Conservation (phyloP, 2,329 filamentous ascomycete genomes). For the Falciphora oryzae region DNA sequence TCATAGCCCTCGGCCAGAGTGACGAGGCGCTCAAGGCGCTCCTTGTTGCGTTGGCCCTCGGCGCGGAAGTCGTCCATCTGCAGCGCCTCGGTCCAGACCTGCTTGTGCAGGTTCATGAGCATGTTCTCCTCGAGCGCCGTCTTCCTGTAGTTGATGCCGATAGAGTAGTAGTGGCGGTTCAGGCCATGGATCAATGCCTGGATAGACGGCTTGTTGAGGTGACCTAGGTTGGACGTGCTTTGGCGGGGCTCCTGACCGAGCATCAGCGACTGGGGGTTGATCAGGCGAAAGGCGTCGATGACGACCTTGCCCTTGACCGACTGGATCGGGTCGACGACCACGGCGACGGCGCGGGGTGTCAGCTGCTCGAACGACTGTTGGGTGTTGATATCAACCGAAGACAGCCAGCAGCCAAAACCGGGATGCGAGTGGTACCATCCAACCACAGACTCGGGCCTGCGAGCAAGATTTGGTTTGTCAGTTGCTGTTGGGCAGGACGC, state of each 20-base stretch:
- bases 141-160: conserved; percentile 97
- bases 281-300: conserved; percentile 97
- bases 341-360: conserved; percentile 90
- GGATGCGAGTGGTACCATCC: conserved; percentile 99
- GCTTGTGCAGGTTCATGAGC: conserved; percentile 99
- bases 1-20: conserved; percentile 91
- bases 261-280: conserved; percentile 96
- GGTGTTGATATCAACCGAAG: conserved; percentile 98
- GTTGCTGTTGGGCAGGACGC: background rate
- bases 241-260: conserved; percentile 96
- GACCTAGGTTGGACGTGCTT: conserved; percentile 94
- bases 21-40: conserved; percentile 81
- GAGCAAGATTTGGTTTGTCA: conserved; percentile 4
- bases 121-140: conserved; percentile 98
- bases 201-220: conserved; percentile 99
- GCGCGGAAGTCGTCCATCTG: conserved; percentile 93
- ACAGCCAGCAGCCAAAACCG: conserved; percentile 98
- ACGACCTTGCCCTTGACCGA: conserved; percentile 99
- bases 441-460: conserved; percentile 92
- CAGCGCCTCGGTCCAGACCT: conserved; percentile 96
- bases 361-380: conserved; percentile 99
- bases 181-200: conserved; percentile 97
- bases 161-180: conserved; percentile 98
- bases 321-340: conserved; percentile 97
- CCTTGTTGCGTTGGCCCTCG: conserved; percentile 81